Conservation (phyloP, 2,329 filamentous ascomycete species). For the Pseudogymnoascus pannorum region DNA sequence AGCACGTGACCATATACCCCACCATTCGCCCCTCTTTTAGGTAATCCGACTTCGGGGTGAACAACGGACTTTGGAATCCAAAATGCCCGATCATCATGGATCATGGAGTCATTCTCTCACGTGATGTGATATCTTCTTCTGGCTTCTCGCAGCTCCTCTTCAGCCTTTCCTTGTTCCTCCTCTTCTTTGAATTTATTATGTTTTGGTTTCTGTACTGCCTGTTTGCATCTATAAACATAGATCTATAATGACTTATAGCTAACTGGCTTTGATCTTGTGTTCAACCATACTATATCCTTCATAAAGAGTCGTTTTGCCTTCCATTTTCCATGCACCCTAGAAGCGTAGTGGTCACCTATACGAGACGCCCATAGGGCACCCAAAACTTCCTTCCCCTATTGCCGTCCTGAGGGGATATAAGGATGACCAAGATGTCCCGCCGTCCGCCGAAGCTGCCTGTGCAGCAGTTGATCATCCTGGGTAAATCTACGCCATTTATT, state of each 20-base stretch:
- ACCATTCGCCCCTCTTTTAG: not conserved
- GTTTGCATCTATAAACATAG: conserved; percentile 6
- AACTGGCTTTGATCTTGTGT: not conserved
- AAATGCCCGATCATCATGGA: not conserved
- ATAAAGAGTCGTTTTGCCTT: conserved; percentile 6
- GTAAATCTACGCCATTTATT: conserved; percentile 40
- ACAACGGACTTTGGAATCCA: not conserved
- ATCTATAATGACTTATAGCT: conserved; percentile 5
- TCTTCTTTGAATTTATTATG: not conserved
- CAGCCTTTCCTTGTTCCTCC: not conserved
- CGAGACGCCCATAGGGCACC: conserved; percentile 4
- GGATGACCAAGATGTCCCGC: conserved; percentile 25
- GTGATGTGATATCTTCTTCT: conserved; percentile 4
- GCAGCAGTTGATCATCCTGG: conserved; percentile 70
- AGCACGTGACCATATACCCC: not conserved
- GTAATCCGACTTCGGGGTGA: conserved; percentile 3
- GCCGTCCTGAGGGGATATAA: not conserved
- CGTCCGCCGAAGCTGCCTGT: conserved; percentile 57
- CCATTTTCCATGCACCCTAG: not conserved
- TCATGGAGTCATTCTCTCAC: conserved; percentile 1
- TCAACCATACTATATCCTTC: not conserved
- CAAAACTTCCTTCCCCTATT: not conserved
- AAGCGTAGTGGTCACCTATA: not conserved
- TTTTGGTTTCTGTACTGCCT: not conserved
- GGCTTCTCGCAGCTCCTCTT: not conserved